Base-by-base conservation (phyloP, 1,284 basidiomycete genomes). In the Apiotrichum mycotoxinovorans region DNA sequence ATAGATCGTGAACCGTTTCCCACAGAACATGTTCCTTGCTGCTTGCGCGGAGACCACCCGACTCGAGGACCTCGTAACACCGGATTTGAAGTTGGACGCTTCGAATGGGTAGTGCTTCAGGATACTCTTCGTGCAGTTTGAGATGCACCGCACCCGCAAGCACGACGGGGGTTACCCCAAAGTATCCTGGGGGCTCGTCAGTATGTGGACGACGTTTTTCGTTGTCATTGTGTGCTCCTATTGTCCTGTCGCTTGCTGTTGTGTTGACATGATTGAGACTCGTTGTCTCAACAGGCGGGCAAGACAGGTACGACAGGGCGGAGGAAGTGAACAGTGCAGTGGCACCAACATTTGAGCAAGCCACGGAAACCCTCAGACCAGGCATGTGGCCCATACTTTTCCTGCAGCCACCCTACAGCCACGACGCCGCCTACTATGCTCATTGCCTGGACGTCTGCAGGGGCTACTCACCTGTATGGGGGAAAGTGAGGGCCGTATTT, bases 91-190 rank as follows among this genome's bases (percentile, higher is more conserved):
- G 27, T 11, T 57, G 48, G 40, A 75, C 60, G 3, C 48, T 56
- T 15, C 60, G 62, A 45, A 70, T 66, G 11, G 56, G 62, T 9
- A 73, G 61, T 0, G 60, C 51, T n/a, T 57, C 50, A 46, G 50
- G 53, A 14, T 63, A 58, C 9, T 60, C 59, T 5, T 61, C 61
- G 2, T 27, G 10, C 2, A 68, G 55, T 49, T 63, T 62, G 33
- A 68, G 61, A 26, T 51, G 52, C 33, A 64, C 51, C 5, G 56
- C 56, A 25, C 73, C 73, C 3, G 52, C 37, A 20, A 72, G 30
- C 26, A 61, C 42, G 40, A 75, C 72, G 2, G 69, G 66, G 12
- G 70, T 66, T 7, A 73, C 60, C n/a, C 73, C 73, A 54, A 72
- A 68, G 53, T 71, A 64, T 34, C 73, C 73, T 75, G 47, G 15